Percentiles rank a stretch among this genome's conserved stretches.
These are phyloP conservation scores for Thelonectria olida DNA, from an alignment of 2,329 filamentous ascomycete genomes.

Conservation along the genomic window DNA sequence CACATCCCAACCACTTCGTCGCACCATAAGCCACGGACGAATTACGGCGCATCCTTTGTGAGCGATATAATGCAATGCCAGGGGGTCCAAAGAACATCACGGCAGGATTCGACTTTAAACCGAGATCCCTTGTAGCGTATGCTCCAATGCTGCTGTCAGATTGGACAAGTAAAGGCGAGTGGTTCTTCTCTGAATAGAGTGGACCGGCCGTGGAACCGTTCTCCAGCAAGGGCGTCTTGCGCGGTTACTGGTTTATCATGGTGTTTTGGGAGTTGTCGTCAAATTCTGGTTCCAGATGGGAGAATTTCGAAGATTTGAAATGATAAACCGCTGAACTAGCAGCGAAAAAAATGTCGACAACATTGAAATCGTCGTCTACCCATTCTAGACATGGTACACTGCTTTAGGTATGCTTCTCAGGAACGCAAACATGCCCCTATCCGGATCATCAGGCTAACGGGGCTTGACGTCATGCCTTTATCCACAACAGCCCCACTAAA, in stretches of 20 bases:
- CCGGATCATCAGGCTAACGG: conserved; percentile 28
- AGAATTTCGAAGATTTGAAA: no score
- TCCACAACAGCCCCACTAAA: conserved; percentile 32
- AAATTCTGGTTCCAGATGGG: no score
- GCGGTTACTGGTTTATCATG: conserved; percentile 21
- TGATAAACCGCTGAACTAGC: no score
- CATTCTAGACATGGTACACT: no score
- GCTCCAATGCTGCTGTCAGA: conserved; percentile 23
- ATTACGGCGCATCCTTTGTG: conserved; percentile 17
- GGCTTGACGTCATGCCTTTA: conserved; percentile 40
- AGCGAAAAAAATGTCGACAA: no score
- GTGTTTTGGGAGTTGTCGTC: conserved; percentile 4
- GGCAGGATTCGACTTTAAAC: conserved; percentile 12
- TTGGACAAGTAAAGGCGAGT: conserved; percentile 22
- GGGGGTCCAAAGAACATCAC: not conserved
- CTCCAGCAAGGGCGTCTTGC: conserved; percentile 23
- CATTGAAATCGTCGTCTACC: no score
- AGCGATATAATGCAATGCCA: conserved; percentile 25
- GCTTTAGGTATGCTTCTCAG: no score
- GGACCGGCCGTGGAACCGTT: conserved; percentile 26
- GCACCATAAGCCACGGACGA: conserved; percentile 8
- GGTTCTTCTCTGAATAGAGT: conserved; percentile 26
- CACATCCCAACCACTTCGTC: not conserved
- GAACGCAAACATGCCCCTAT: conserved; percentile 27
- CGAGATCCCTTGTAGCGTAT: conserved; percentile 17